Percentiles rank a stretch among this genome's conserved stretches.
Conservation (phyloP, 225 moss, liverwort and hornwort genomes). For the Takakia lepidozioides region DNA sequence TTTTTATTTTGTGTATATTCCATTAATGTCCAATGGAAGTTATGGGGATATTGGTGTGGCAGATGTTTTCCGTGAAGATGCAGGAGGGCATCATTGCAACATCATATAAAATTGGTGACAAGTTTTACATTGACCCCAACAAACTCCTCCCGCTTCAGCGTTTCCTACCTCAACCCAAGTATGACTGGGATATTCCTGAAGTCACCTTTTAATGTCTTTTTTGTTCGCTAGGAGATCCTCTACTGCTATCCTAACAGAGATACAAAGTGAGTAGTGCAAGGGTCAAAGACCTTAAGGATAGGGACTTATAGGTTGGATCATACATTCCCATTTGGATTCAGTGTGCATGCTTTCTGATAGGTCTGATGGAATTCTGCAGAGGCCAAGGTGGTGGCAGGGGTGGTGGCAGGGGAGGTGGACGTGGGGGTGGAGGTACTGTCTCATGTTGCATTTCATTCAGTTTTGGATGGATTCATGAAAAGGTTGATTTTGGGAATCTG, state of each 20-base stretch:
- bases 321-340: too few relatives aligned
- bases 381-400: conserved; percentile 61
- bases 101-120: conserved; percentile 75
- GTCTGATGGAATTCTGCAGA: too few relatives aligned
- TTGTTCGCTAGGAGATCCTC: not conserved
- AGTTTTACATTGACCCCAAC: conserved; percentile 88
- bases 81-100: conserved; percentile 92
- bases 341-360: not conserved
- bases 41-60: conserved; percentile 16
- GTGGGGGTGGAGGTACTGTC: conserved; percentile 16
- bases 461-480: not conserved
- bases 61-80: conserved; percentile 99
- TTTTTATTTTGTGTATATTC: too few relatives aligned
- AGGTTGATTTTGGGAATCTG: too few relatives aligned
- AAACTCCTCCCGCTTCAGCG: conserved; percentile 89
- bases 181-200: conserved; percentile 2
- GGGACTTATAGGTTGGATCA: too few relatives aligned
- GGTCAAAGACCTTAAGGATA: too few relatives aligned
- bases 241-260: not conserved
- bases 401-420: conserved; percentile 61
- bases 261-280: too few relatives aligned
- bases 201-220: not conserved
- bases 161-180: conserved; percentile 96
- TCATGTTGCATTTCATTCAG: not conserved
- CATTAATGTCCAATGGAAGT: too few relatives aligned